Evolutionary conservation across 1,284 basidiomycete species (phyloP), one percentile per base, ranked within the genome.

Genomic region (Puccinia hordei): DNA sequence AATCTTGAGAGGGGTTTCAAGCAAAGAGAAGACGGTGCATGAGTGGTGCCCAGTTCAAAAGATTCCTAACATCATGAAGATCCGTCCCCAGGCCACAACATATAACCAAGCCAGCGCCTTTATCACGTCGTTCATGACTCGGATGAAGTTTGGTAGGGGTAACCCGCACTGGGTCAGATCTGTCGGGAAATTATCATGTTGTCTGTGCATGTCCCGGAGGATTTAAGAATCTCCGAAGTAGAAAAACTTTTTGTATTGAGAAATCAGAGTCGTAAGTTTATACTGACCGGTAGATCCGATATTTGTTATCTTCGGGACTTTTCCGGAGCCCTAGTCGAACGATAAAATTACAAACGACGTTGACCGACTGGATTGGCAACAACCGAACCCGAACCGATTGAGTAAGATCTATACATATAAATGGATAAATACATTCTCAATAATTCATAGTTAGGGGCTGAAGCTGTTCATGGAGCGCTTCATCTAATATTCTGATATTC

Each of bases 161-260:
- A 68, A 46, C 13, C 75, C 75, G 15, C n/a, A 76, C 19, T 65
- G 74, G 15, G 74, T 76, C 1, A 78, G 33, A 49, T 78, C 75
- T 8, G 44, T 78, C 35, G 75, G 75, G 49, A 78, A 57, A 55
- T 78, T 78, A 46, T 78, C 75, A 12, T 69, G 65, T 78, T 78
- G 75, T 22, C 75, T 78, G 59, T 19, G 13, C 38, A 12, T 75
- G 44, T 19, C 8, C 33, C 19, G 46, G 17, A 49, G 46, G 46
- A 49, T 15, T 3, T n/a, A 51, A 55, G 49, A 24, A 35, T 27
- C 9, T 51, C n/a, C 15, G 19, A 30, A 13, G 15, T 1, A 53
- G n/a, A 27, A 55, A 24, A n/a, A 24, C 5, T 24, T 10, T 24
- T 17, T 10, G 2, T 19, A 41, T 63, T 5, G 27, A 41, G 17